Percentiles rank a stretch among this genome's conserved stretches.
Conservation (phyloP, 129 eudicot species). For the Tagetes erecta region DNA sequence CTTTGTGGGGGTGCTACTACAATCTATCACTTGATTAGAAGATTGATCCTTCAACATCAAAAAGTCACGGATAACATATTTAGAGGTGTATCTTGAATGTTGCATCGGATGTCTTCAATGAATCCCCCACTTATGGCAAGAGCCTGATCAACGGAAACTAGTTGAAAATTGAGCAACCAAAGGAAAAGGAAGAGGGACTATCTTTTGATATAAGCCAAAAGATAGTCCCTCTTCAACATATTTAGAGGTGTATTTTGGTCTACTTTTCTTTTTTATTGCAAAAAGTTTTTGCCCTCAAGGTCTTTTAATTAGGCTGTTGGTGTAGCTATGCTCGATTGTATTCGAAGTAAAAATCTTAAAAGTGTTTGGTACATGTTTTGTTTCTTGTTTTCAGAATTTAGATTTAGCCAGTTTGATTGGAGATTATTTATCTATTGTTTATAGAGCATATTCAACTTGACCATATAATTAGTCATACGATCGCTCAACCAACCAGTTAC, state of each 20-base stretch:
- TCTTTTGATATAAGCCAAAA: neutral
- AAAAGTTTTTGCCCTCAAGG: neutral
- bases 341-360: neutral
- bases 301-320: neutral
- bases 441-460: constrained; percentile 10
- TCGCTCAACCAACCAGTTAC: neutral
- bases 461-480: neutral
- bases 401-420: neutral
- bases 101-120: constrained; percentile 6
- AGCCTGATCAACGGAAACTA: neutral
- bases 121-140: neutral
- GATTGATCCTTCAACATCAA: neutral
- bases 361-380: neutral
- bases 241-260: neutral
- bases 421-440: too few relatives aligned
- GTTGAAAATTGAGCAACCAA: neutral
- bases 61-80: neutral
- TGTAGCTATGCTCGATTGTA: neutral
- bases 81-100: neutral
- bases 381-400: neutral
- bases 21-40: too few relatives aligned
- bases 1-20: too few relatives aligned
- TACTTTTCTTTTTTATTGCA: too few relatives aligned
- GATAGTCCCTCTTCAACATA: neutral
- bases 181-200: neutral